Percentiles rank a stretch among this genome's conserved stretches.
These are phyloP conservation scores for Senna tora DNA, from an alignment of 306 rosid genomes.

Conservation along the genomic window DNA sequence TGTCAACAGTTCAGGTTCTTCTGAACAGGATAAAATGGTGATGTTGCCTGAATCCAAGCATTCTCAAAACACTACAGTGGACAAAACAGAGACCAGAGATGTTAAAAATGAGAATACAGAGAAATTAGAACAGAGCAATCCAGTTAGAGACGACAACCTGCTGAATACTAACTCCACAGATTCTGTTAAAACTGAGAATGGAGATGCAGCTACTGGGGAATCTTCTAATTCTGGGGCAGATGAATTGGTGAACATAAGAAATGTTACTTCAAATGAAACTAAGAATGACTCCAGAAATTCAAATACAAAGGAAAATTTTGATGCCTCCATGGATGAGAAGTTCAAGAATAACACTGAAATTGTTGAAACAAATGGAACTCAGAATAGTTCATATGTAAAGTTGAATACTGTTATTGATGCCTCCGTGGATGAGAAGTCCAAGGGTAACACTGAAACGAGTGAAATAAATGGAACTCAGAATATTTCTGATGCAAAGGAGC, in stretches of 20 bases:
- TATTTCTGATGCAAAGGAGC: slow-evolving; percentile 39
- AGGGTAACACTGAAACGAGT: slow-evolving; percentile 34
- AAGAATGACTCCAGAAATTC: slow-evolving; percentile 34
- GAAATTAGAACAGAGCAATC: slow-evolving; percentile 38
- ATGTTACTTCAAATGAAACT: slow-evolving; percentile 43
- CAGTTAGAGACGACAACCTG: slow-evolving; percentile 41
- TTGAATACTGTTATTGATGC: slow-evolving; percentile 39
- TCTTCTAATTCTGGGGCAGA: slow-evolving; percentile 42
- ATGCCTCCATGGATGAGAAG: slow-evolving; percentile 47
- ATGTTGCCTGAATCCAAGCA: slow-evolving; percentile 31
- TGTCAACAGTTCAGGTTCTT: slow-evolving; percentile 36
- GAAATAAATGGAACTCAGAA: slow-evolving; percentile 31
- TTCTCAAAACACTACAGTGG: slow-evolving; percentile 35
- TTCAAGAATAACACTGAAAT: slow-evolving; percentile 40
- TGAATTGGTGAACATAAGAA: slow-evolving; percentile 35
- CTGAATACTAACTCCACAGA: slow-evolving; percentile 35
- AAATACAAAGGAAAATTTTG: slow-evolving; percentile 45
- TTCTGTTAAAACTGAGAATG: slow-evolving; percentile 42
- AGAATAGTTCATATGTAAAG: slow-evolving; percentile 36
- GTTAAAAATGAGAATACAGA: slow-evolving; percentile 35
- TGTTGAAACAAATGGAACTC: slow-evolving; percentile 26
- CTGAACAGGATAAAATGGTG: slow-evolving; percentile 44
- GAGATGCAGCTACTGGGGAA: slow-evolving; percentile 41
- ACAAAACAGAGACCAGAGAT: slow-evolving; percentile 39
- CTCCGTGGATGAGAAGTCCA: slow-evolving; percentile 45